A percentile compares a stretch with the other conserved stretches of the same genome.
phyloP scores from a whole-genome alignment of 805 yeast species.

The Schizosaccharomyces lindneri region DNA sequence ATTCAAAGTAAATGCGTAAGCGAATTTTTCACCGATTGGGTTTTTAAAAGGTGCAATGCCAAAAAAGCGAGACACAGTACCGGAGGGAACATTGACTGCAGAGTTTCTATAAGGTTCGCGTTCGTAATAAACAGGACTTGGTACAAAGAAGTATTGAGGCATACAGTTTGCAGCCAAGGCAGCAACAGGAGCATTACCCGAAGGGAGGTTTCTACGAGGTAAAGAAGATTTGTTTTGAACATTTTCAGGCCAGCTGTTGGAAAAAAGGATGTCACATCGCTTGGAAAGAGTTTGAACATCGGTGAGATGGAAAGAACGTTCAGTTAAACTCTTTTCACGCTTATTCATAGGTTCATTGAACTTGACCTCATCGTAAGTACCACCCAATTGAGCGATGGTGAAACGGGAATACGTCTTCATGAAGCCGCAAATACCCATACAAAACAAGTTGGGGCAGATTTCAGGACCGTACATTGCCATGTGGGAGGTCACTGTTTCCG shows the following conservation, averaged over 20 bases:
- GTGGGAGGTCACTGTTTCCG: background rate
- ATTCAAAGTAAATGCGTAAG: slow-evolving; percentile 38
- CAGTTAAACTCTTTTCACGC: background rate
- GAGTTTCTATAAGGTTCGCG: slow-evolving; percentile 10
- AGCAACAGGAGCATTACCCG: slow-evolving; percentile 1
- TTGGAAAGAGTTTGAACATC: slow-evolving; percentile 5
- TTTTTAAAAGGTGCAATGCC: slow-evolving; percentile 37
- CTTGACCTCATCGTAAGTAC: background rate
- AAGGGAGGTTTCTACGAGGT: background rate
- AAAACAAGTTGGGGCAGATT: slow-evolving; percentile 4
- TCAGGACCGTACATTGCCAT: background rate
- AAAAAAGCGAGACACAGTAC: slow-evolving; percentile 30
- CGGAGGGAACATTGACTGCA: slow-evolving; percentile 4
- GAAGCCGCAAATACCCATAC: slow-evolving; percentile 5
- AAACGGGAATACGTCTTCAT: slow-evolving; percentile 5
- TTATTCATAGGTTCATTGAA: background rate
- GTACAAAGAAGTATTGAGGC: slow-evolving; percentile 9
- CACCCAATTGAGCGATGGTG: slow-evolving; percentile 4
- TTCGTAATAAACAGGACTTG: slow-evolving; percentile 8
- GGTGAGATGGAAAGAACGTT: slow-evolving; percentile 4
- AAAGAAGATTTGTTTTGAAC: slow-evolving; percentile 5
- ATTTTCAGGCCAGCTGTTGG: slow-evolving; percentile 9
- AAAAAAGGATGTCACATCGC: slow-evolving; percentile 8
- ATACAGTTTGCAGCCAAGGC: slow-evolving; percentile 5
- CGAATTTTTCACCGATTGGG: slow-evolving; percentile 31